phyloP scores from a whole-genome alignment of 116 monocot genomes.

The Papilionanthe hybrid region DNA sequence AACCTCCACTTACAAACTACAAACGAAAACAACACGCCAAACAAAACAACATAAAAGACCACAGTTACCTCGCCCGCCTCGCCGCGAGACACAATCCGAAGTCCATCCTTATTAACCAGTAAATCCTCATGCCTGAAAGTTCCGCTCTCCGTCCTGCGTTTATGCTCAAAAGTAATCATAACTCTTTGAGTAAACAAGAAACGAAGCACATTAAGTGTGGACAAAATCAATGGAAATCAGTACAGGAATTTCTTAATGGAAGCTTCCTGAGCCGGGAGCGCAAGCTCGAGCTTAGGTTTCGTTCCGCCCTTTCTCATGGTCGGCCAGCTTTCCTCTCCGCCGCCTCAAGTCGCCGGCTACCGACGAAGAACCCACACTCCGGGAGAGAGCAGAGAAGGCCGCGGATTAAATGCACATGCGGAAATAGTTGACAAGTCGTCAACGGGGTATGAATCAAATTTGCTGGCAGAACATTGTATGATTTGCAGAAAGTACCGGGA shows the following conservation, averaged over 20 bases:
- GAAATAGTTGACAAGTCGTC: too few relatives aligned
- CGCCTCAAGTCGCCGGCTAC: not conserved
- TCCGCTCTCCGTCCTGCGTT: conserved; percentile 14
- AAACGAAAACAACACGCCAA: not conserved
- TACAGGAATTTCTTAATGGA: conserved; percentile 39
- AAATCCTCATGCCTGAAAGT: conserved; percentile 51
- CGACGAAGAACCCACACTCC: not conserved
- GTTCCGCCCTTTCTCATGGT: conserved; percentile 12
- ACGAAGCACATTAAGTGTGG: not conserved
- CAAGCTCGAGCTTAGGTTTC: conserved; percentile 14
- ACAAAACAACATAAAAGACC: conserved; percentile 1
- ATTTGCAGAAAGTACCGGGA: too few relatives aligned
- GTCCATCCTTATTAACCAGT: conserved; percentile 56
- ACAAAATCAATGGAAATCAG: not conserved
- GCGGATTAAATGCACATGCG: too few relatives aligned
- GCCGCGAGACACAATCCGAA: conserved; percentile 43
- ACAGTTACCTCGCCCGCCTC: conserved; percentile 29
- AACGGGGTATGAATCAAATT: too few relatives aligned
- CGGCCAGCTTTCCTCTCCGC: conserved; percentile 1
- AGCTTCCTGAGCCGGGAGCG: conserved; percentile 19
- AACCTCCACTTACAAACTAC: not conserved
- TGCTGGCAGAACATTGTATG: too few relatives aligned
- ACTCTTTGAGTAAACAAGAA: not conserved
- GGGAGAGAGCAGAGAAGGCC: too few relatives aligned
- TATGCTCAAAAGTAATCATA: not conserved